These are phyloP conservation scores for Scedosporium boydii DNA, from an alignment of 2,329 filamentous ascomycete species.

Conservation along the genomic window DNA sequence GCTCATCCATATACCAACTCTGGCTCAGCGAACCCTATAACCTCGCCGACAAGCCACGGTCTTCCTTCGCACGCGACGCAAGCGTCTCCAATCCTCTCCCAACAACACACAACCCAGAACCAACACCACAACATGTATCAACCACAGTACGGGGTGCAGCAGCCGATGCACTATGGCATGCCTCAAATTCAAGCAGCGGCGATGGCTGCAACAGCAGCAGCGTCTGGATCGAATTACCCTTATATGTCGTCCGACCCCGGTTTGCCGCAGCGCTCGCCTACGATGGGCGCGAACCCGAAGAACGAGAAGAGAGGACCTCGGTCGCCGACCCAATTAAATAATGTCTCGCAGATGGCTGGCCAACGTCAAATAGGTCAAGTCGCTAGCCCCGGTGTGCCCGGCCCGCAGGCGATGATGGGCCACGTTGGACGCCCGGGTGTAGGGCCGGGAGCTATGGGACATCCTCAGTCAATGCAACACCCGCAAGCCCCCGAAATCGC, in stretches of 20 bases:
- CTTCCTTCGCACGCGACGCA: slow-evolving; percentile 59
- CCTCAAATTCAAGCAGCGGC: slow-evolving; percentile 80
- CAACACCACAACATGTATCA: slow-evolving; percentile 61
- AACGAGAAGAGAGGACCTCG: slow-evolving; percentile 62
- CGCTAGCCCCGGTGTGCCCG: slow-evolving; percentile 64
- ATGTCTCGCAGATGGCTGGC: slow-evolving; percentile 47
- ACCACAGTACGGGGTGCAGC: slow-evolving; percentile 64
- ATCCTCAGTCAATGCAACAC: slow-evolving; percentile 56
- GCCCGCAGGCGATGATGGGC: slow-evolving; percentile 66
- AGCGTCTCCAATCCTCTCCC: slow-evolving; percentile 70
- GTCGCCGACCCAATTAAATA: slow-evolving; percentile 66
- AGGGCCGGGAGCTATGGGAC: slow-evolving; percentile 48
- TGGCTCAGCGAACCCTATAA: slow-evolving; percentile 48
- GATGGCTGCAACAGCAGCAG: slow-evolving; percentile 85
- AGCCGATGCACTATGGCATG: slow-evolving; percentile 75
- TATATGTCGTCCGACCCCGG: slow-evolving; percentile 63
- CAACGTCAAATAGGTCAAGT: slow-evolving; percentile 66
- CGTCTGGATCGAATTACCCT: slow-evolving; percentile 70
- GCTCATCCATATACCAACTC: slow-evolving; percentile 57
- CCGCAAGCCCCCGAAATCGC: slow-evolving; percentile 74
- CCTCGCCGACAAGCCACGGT: slow-evolving; percentile 63
- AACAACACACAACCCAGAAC: slow-evolving; percentile 59
- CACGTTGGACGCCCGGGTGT: slow-evolving; percentile 47
- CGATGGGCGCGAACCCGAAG: slow-evolving; percentile 57
- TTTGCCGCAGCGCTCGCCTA: slow-evolving; percentile 63